Evolutionary conservation across 139 green algal species (phyloP).

Genomic region (Picochlorum sp.): DNA sequence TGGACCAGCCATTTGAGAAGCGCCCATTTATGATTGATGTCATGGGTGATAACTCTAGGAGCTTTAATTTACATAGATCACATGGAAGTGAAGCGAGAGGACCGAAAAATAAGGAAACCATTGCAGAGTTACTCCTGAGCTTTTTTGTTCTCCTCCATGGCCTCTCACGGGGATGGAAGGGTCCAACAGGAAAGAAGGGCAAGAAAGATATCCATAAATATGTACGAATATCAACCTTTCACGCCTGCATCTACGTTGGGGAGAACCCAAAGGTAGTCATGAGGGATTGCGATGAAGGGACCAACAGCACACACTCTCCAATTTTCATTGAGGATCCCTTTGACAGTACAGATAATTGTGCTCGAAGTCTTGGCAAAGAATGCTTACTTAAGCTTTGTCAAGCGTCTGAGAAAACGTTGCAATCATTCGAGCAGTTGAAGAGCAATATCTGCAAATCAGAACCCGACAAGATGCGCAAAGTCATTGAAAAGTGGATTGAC

Average conservation of each 20-base stretch:
- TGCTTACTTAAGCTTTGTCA: no score
- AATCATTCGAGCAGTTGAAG: no score
- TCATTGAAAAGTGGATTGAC: no score
- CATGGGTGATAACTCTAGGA: no score
- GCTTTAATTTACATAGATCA: no score
- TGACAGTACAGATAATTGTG: slow-evolving; percentile 31
- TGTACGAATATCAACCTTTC: slow-evolving; percentile 10
- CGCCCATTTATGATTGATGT: no score
- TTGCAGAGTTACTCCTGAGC: neutral
- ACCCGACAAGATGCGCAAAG: no score
- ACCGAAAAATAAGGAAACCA: neutral
- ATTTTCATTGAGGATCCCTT: slow-evolving; percentile 26
- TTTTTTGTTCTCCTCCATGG: slow-evolving; percentile 3
- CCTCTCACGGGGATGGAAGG: neutral
- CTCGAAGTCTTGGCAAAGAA: slow-evolving; percentile 13
- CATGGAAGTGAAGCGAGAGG: no score
- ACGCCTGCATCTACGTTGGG: slow-evolving; percentile 20
- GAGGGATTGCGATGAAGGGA: neutral
- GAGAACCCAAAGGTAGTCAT: neutral
- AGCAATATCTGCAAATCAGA: no score
- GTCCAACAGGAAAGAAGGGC: neutral
- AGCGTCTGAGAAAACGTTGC: no score
- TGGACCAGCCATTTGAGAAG: no score
- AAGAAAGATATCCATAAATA: neutral
- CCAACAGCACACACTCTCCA: slow-evolving; percentile 8